Evolutionary conservation across 2,329 filamentous ascomycete species (phyloP).

Genomic region (Ophiostoma ulmi): DNA sequence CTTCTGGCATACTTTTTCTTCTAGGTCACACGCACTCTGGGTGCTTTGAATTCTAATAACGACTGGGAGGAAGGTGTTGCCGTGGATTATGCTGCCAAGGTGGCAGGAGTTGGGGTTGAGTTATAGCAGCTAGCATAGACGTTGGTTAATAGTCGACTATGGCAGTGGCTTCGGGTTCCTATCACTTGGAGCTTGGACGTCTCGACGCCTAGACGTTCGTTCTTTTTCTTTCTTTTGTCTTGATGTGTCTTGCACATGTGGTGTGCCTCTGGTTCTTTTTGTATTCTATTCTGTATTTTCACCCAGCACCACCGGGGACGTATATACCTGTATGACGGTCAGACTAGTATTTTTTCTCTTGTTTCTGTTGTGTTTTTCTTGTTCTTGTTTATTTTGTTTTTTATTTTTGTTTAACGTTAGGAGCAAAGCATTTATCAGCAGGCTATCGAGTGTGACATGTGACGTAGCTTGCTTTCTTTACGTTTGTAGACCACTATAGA

Average conservation of each 20-base stretch:
- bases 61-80: not conserved
- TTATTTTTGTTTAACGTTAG: not conserved
- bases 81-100: not conserved
- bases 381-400: not conserved
- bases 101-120: not conserved
- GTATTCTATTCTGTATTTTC: conserved; percentile 21
- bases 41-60: not conserved
- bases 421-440: not conserved
- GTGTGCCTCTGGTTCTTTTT: conserved; percentile 13
- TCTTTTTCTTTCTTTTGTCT: conserved; percentile 11
- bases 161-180: not conserved
- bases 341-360: not conserved
- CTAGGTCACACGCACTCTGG: conserved; percentile 43
- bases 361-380: not conserved
- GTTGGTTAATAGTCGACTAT: not conserved
- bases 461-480: not conserved
- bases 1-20: conserved; percentile 95
- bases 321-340: conserved; percentile 17
- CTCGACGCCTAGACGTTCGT: not conserved
- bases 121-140: not conserved
- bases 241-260: not conserved
- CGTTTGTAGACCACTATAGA: too few species aligned
- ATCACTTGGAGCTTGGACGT: not conserved
- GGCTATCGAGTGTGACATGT: not conserved
- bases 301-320: conserved; percentile 1